A percentile compares a stretch with the other conserved stretches of the same genome.
Conservation (phyloP, 2,329 filamentous ascomycete species). For the Cladophialophora exuberans region DNA sequence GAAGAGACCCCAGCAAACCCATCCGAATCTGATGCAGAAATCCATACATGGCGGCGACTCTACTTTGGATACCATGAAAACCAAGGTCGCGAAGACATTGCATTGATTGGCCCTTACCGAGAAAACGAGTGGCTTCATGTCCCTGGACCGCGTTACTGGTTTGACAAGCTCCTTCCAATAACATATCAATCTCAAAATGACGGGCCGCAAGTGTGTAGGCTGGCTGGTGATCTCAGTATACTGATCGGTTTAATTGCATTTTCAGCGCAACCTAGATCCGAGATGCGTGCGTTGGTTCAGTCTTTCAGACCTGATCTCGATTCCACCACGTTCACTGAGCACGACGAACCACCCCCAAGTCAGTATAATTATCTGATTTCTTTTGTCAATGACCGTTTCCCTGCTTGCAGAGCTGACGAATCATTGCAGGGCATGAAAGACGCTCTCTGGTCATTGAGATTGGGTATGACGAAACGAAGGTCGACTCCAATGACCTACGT, state of each 20-base stretch:
- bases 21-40: not conserved
- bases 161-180: slow-evolving; percentile 16
- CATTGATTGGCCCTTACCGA: slow-evolving; percentile 6
- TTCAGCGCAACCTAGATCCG: not conserved
- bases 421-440: not conserved
- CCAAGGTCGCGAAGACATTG: not conserved
- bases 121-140: slow-evolving; percentile 1
- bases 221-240: slow-evolving; percentile 22
- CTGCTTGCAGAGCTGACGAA: not conserved
- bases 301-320: slow-evolving; percentile 13
- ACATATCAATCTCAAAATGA: slow-evolving; percentile 1
- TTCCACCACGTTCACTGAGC: slow-evolving; percentile 11
- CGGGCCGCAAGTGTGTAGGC: slow-evolving; percentile 1
- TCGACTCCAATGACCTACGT: not conserved
- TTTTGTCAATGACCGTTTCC: too few relatives aligned
- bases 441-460: slow-evolving; percentile 20
- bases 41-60: slow-evolving; percentile 14
- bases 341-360: slow-evolving; percentile 1
- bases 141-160: slow-evolving; percentile 19
- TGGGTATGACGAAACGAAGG: not conserved
- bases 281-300: not conserved
- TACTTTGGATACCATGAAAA: slow-evolving; percentile 2
- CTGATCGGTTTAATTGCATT: slow-evolving; percentile 17
- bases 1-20: too few relatives aligned
- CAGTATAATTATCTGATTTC: not conserved